A percentile compares a stretch with the other conserved stretches of the same genome.
Conservation (phyloP, 2,329 filamentous ascomycete genomes). For the Pseudogymnoascus sp. region DNA sequence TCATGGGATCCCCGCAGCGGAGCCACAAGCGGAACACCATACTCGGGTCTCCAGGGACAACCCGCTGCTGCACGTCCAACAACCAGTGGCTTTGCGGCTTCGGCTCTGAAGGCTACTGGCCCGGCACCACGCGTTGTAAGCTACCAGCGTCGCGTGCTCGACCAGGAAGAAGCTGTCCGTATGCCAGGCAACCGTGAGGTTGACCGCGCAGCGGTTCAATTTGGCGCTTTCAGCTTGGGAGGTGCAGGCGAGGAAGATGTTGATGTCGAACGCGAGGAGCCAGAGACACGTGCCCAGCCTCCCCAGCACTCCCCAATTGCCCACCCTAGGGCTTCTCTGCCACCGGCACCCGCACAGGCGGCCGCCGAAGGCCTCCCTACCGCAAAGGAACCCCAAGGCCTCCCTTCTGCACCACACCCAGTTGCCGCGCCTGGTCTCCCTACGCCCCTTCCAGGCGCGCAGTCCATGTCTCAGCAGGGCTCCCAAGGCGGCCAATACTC, state of each 20-base stretch:
- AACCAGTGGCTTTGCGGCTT: constrained; percentile 68
- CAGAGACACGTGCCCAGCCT: constrained; percentile 87
- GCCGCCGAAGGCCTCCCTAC: constrained; percentile 46
- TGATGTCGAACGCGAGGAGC: constrained; percentile 89
- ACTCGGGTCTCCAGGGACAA: constrained; percentile 56
- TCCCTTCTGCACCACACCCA: constrained; percentile 42
- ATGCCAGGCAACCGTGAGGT: constrained; percentile 97
- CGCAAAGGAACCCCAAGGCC: constrained; percentile 35
- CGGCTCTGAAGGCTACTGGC: constrained; percentile 66
- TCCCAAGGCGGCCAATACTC: constrained; percentile 38
- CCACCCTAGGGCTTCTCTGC: constrained; percentile 77
- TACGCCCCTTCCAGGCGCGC: constrained; percentile 29
- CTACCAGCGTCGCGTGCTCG: constrained; percentile 77
- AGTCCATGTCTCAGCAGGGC: constrained; percentile 31
- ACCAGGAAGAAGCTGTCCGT: constrained; percentile 95
- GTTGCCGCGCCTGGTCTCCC: constrained; percentile 31
- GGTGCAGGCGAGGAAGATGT: constrained; percentile 73
- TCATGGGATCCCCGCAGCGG: constrained; percentile 66
- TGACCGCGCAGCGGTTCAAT: constrained; percentile 87
- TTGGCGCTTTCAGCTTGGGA: constrained; percentile 88
- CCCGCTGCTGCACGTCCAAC: constrained; percentile 50
- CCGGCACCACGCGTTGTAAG: constrained; percentile 61
- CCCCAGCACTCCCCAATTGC: constrained; percentile 86
- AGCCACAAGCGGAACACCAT: constrained; percentile 54
- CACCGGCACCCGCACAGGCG: constrained; percentile 54